phyloP scores from a whole-genome alignment of 306 rosid genomes.

The Cicer cuneatum region DNA sequence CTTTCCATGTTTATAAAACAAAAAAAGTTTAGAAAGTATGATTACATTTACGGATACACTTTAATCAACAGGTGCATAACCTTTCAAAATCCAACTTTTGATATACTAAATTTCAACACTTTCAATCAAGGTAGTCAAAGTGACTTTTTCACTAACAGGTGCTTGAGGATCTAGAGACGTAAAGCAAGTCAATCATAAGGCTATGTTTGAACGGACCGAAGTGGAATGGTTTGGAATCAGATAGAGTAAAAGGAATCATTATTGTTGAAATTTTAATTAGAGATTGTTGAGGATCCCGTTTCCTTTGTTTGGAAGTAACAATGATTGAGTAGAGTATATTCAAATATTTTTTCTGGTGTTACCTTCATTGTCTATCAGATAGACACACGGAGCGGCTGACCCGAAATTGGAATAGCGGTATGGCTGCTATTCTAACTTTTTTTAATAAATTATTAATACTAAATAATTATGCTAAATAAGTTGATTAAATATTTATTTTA shows the following conservation, averaged over 20 bases:
- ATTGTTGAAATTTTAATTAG: not conserved
- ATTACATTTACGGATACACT: not conserved
- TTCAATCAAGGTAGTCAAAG: constrained; percentile 34
- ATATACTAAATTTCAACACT: constrained; percentile 7
- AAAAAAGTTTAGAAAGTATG: constrained; percentile 23
- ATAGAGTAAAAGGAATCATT: not conserved
- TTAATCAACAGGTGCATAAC: constrained; percentile 16
- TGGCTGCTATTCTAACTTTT: not conserved
- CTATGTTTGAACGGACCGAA: not conserved
- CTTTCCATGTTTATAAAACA: not conserved
- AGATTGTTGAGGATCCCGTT: not conserved
- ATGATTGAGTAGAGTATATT: constrained; percentile 7
- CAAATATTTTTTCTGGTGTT: not conserved
- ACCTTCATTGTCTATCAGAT: not conserved
- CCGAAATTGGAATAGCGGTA: not conserved
- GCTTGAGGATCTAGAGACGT: constrained; percentile 27
- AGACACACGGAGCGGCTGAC: not conserved
- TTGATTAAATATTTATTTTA: not conserved
- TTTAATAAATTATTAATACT: not conserved
- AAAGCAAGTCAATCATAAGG: not conserved
- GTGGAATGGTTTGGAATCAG: not conserved
- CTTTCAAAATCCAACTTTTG: constrained; percentile 23
- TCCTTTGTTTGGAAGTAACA: constrained; percentile 12
- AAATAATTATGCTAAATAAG: not conserved
- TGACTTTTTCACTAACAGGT: constrained; percentile 29